A percentile compares a stretch with the other conserved stretches of the same genome.
These are phyloP conservation scores for Chaetomium strumarium DNA, from an alignment of 2,329 filamentous ascomycete genomes.

Conservation along the genomic window DNA sequence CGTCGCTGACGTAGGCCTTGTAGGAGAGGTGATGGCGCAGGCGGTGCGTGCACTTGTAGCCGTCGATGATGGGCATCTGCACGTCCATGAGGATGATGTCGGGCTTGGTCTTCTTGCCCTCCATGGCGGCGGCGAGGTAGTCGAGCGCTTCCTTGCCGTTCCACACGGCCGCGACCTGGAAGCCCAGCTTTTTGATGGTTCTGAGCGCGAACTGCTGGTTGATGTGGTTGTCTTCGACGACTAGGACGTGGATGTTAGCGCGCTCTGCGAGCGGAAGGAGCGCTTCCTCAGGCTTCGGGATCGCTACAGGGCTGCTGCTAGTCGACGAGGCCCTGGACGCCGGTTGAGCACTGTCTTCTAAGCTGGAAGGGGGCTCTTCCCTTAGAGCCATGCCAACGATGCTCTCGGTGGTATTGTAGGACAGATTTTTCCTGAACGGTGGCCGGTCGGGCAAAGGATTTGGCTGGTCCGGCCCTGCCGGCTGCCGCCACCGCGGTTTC, in stretches of 20 bases:
- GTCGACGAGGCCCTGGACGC: constrained; percentile 31
- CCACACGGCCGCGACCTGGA: constrained; percentile 65
- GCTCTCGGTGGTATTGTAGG: neutral
- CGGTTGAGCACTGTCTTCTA: constrained; percentile 25
- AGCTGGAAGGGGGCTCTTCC: neutral
- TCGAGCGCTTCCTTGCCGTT: constrained; percentile 75
- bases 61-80: constrained; percentile 71
- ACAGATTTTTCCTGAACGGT: neutral
- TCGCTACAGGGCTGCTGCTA: constrained; percentile 26
- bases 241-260: constrained; percentile 60
- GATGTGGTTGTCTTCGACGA: constrained; percentile 69
- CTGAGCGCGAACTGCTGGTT: constrained; percentile 50
- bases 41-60: constrained; percentile 69
- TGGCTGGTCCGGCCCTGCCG: too few relatives aligned
- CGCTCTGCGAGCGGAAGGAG: constrained; percentile 53
- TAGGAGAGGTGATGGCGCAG: constrained; percentile 64
- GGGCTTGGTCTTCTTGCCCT: constrained; percentile 50
- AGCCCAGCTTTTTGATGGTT: constrained; percentile 68
- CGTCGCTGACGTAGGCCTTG: constrained; percentile 50
- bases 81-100: constrained; percentile 76
- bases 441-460: neutral
- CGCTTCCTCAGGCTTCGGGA: constrained; percentile 31
- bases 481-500: constrained; percentile 52
- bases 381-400: neutral
- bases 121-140: constrained; percentile 55